phyloP scores from a whole-genome alignment of 768 basidiomycete species.

The Leccinum subtestaceum region DNA sequence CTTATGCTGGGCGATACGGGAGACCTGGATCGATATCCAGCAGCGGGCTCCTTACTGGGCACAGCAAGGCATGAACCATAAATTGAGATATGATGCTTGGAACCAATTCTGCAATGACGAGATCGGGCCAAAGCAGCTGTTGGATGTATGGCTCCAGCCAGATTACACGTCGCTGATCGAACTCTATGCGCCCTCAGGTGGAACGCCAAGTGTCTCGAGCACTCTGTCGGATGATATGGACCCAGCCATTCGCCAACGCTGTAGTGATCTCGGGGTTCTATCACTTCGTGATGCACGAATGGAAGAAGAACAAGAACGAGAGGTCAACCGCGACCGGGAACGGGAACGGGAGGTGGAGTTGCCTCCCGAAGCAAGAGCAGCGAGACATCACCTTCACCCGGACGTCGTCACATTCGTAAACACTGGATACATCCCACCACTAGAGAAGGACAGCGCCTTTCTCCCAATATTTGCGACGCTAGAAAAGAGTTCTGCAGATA shows the following conservation, averaged over 20 bases:
- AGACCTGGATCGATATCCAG: not conserved
- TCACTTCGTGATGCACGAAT: not conserved
- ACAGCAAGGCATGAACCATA: not conserved
- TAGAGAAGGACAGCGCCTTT: not conserved
- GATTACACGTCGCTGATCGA: not conserved
- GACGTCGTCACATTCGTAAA: not conserved
- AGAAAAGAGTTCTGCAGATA: not conserved
- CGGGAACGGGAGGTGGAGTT: not conserved
- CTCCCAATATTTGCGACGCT: not conserved
- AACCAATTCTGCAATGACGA: not conserved
- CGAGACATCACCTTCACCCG: not conserved
- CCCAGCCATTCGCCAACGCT: too few relatives aligned
- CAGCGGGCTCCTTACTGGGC: not conserved
- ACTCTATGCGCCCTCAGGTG: not conserved
- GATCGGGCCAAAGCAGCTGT: not conserved
- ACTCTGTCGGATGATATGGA: too few relatives aligned
- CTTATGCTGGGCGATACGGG: not conserved
- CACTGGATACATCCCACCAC: not conserved
- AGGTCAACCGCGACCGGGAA: not conserved
- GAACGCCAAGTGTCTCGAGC: not conserved
- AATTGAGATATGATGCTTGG: not conserved
- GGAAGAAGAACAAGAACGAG: not conserved
- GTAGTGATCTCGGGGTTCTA: not conserved
- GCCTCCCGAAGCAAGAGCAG: not conserved
- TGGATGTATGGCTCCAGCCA: not conserved